Percentiles rank a stretch among this genome's conserved stretches.
These are phyloP conservation scores for Trypanosoma conorhini DNA, from an alignment of 208 protist species.

Conservation along the genomic window DNA sequence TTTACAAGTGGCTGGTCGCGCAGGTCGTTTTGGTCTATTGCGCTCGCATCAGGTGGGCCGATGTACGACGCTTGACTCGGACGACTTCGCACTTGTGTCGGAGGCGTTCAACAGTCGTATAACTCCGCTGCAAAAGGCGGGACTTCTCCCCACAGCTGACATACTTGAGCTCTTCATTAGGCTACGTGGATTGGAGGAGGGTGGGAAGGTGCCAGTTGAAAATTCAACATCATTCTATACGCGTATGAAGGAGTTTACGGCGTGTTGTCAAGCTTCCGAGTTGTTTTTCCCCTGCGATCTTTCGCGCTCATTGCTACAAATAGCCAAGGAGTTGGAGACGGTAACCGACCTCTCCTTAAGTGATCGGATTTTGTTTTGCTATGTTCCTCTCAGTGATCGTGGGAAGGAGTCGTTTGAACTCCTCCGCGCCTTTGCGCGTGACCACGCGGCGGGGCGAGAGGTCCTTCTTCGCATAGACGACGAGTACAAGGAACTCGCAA, in stretches of 20 bases:
- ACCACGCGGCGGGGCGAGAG: constrained; percentile 43
- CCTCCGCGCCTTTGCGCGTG: constrained; percentile 47
- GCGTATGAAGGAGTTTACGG: constrained; percentile 43
- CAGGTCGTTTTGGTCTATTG: constrained; percentile 75
- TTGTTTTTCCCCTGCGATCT: constrained; percentile 80
- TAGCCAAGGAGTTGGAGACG: constrained; percentile 58
- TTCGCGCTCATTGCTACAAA: constrained; percentile 58
- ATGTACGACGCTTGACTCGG: constrained; percentile 60
- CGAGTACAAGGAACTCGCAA: constrained; percentile 22
- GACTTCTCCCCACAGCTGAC: constrained; percentile 72
- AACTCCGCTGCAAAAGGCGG: constrained; percentile 40
- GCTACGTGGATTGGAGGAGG: constrained; percentile 28
- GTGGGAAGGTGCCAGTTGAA: neutral
- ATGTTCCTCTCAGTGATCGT: constrained; percentile 64
- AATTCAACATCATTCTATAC: constrained; percentile 31
- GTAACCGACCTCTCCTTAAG: constrained; percentile 43
- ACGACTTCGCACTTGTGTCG: constrained; percentile 40
- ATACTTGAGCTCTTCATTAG: constrained; percentile 73
- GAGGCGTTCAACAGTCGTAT: constrained; percentile 28
- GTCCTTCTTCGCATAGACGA: constrained; percentile 53
- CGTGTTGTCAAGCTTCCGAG: constrained; percentile 31
- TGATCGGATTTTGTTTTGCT: constrained; percentile 81
- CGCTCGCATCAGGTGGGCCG: constrained; percentile 47
- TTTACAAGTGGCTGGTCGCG: constrained; percentile 89
- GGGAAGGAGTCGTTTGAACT: constrained; percentile 45